Percentiles rank a stretch among this genome's conserved stretches.
Conservation (phyloP, 331 rosid genomes). For the Telfairia occidentalis region DNA sequence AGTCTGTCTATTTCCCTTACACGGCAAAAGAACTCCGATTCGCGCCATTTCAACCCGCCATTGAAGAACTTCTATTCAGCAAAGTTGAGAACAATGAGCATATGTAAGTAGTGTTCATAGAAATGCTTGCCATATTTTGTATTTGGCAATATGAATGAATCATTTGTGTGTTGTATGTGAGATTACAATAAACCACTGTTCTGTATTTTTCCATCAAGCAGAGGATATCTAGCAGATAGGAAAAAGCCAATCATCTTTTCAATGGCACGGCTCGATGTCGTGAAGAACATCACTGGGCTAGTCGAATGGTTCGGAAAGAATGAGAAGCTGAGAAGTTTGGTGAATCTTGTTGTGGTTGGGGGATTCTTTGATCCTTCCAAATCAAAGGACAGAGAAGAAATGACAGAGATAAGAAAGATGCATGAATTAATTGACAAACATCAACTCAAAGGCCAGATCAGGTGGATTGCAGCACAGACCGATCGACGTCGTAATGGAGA, state of each 20-base stretch:
- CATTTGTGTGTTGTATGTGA: background rate
- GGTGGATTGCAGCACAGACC: conserved; percentile 93
- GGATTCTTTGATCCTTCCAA: conserved; percentile 89
- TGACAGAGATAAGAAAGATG: conserved; percentile 63
- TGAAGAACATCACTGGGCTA: conserved; percentile 68
- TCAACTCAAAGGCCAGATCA: conserved; percentile 69
- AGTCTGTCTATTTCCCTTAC: conserved; percentile 62
- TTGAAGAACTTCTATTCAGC: conserved; percentile 66
- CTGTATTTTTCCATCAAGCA: conserved; percentile 19
- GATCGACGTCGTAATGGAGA: conserved; percentile 65
- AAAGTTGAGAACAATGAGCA: conserved; percentile 60
- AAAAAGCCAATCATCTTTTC: conserved; percentile 78
- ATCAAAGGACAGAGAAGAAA: conserved; percentile 88
- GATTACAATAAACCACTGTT: background rate
- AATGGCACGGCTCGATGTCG: conserved; percentile 87
- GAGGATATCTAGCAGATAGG: conserved; percentile 58
- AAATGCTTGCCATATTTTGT: background rate
- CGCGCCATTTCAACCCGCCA: conserved; percentile 41
- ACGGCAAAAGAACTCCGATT: conserved; percentile 41
- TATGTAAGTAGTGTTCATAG: conserved; percentile 36
- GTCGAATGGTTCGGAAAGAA: conserved; percentile 76
- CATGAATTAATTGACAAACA: conserved; percentile 53
- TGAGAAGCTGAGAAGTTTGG: conserved; percentile 58
- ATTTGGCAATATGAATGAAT: background rate
- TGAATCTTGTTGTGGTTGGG: conserved; percentile 82